phyloP scores from a whole-genome alignment of 164 flowering plant species.

The Piper betle region DNA sequence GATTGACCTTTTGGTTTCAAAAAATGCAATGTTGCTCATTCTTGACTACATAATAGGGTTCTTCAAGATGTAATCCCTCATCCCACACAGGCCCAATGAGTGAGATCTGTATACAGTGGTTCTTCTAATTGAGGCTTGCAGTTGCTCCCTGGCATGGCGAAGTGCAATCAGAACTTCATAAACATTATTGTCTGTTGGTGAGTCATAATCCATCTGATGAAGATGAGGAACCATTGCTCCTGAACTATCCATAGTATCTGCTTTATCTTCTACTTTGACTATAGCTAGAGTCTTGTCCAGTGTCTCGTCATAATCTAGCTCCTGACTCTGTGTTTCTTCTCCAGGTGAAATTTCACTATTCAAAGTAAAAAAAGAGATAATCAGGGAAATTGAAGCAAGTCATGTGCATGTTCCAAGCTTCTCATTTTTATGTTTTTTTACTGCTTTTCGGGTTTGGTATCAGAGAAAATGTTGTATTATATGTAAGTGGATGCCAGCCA shows the following conservation, averaged over 20 bases:
- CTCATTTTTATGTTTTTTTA: too few relatives aligned
- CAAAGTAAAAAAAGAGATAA: constrained; percentile 2
- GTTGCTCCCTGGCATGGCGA: constrained; percentile 32
- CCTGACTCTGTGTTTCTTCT: constrained; percentile 6
- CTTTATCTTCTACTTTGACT: constrained; percentile 17
- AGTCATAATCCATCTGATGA: not conserved
- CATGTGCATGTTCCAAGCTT: too few relatives aligned
- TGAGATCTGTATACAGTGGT: constrained; percentile 2
- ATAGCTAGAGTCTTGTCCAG: constrained; percentile 38
- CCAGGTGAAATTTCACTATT: constrained; percentile 6
- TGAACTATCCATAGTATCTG: constrained; percentile 4
- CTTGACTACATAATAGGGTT: too few relatives aligned
- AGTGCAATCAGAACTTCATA: constrained; percentile 40
- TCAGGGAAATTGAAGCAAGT: not conserved
- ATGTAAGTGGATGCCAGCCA: too few relatives aligned
- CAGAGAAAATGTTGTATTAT: too few relatives aligned
- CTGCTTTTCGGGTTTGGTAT: too few relatives aligned
- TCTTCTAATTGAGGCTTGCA: constrained; percentile 35
- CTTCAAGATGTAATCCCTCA: constrained; percentile 2
- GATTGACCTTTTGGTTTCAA: too few relatives aligned
- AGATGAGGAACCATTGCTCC: constrained; percentile 4
- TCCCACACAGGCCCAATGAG: constrained; percentile 6
- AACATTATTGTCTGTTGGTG: constrained; percentile 18
- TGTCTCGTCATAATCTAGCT: constrained; percentile 7
- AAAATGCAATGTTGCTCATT: too few relatives aligned